phyloP scores from a whole-genome alignment of 495 filamentous ascomycete species.

The Podospora sp. region DNA sequence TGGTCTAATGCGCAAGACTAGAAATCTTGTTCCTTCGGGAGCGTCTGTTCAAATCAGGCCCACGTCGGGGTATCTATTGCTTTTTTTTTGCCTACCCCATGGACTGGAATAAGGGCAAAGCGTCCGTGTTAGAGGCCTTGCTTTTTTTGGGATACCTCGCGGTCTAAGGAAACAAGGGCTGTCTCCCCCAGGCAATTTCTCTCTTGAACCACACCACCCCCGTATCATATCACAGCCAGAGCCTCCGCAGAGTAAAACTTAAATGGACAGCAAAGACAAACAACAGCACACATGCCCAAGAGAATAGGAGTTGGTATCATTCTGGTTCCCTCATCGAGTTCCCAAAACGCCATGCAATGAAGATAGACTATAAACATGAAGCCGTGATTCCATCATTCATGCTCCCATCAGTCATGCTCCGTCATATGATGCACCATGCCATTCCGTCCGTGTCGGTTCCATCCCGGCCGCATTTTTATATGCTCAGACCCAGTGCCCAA shows the following conservation, averaged over 20 bases:
- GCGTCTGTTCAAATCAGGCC: conserved; percentile 16
- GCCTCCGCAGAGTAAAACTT: no score
- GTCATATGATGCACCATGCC: conserved; percentile 13
- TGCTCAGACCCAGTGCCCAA: background rate
- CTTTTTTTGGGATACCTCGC: background rate
- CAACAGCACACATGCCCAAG: background rate
- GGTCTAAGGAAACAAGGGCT: no score
- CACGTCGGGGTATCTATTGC: background rate
- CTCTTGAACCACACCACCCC: no score
- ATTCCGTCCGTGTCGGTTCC: background rate
- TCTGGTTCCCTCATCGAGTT: background rate
- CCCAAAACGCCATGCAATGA: conserved; percentile 18
- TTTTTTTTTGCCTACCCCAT: background rate
- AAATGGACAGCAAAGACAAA: no score
- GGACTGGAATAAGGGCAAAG: no score
- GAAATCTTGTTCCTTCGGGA: conserved; percentile 17
- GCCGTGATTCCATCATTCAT: conserved; percentile 7
- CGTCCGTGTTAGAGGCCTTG: background rate
- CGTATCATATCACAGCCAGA: no score
- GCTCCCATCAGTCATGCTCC: conserved; percentile 13
- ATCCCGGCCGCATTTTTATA: background rate
- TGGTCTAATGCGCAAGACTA: conserved; percentile 17
- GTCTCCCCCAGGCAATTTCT: no score
- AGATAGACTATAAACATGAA: conserved; percentile 1
- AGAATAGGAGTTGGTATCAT: conserved; percentile 5